phyloP scores from a whole-genome alignment of 2,329 filamentous ascomycete species.

The Epichloe typhina region DNA sequence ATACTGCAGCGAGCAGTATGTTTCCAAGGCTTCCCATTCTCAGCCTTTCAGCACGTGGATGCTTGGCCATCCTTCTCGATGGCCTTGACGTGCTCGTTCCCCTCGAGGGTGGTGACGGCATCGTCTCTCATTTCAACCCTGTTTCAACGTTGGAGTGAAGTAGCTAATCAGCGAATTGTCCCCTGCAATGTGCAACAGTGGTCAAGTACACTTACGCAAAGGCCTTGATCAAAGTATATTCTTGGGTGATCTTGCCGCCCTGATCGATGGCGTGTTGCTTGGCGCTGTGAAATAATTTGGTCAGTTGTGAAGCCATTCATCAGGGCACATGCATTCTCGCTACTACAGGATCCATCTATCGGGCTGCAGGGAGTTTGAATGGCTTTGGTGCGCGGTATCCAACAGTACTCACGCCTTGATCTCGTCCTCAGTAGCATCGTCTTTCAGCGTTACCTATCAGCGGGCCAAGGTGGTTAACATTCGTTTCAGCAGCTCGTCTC shows the following conservation, averaged over 20 bases:
- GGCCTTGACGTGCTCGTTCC: constrained; percentile 55
- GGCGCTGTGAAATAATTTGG: constrained; percentile 34
- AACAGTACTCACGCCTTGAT: constrained; percentile 45
- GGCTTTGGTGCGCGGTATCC: background rate
- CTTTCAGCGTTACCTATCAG: constrained; percentile 64
- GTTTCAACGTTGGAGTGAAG: background rate
- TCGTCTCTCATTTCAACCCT: constrained; percentile 65
- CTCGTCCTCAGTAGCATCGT: constrained; percentile 50
- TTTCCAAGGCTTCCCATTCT: no score
- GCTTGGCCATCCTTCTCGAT: constrained; percentile 66
- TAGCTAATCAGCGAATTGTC: background rate
- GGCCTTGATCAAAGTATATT: constrained; percentile 80
- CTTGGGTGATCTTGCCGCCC: constrained; percentile 73
- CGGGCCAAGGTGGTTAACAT: constrained; percentile 1
- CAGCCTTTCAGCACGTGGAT: constrained; percentile 47
- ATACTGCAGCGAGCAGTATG: no score
- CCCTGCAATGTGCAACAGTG: background rate
- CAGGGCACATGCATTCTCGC: background rate
- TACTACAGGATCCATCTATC: no score
- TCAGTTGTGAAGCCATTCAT: background rate
- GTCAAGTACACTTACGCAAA: constrained; percentile 58
- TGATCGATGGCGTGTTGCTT: constrained; percentile 63
- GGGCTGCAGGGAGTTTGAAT: background rate
- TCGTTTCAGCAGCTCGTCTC: background rate
- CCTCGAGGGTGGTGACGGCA: constrained; percentile 50